These are phyloP conservation scores for Rhododendron kiyosumense DNA, from an alignment of 148 eudicot genomes.

Conservation along the genomic window DNA sequence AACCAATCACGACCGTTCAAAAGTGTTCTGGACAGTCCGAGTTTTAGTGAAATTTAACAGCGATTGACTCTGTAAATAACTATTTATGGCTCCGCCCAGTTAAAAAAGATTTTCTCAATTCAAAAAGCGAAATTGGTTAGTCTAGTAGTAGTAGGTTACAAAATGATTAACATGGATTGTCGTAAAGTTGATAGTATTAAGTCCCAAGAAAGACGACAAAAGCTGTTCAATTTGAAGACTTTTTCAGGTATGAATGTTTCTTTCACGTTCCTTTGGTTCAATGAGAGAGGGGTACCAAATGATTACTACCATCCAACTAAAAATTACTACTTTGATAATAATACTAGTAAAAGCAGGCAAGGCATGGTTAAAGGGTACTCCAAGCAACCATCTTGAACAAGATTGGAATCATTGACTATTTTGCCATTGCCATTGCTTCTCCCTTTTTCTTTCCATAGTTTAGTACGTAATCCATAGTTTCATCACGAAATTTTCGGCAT, in stretches of 20 bases:
- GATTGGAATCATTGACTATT: constrained; percentile 10
- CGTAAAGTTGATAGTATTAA: constrained; percentile 3
- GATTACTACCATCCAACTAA: neutral
- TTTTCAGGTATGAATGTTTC: constrained; percentile 4
- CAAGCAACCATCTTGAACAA: constrained; percentile 8
- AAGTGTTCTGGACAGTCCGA: too few relatives aligned
- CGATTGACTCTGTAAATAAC: too few relatives aligned
- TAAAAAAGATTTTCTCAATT: neutral
- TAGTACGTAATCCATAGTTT: neutral
- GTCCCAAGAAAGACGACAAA: neutral
- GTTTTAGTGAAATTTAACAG: too few relatives aligned
- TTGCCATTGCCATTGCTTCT: neutral
- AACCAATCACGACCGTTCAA: too few relatives aligned
- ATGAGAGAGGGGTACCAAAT: neutral
- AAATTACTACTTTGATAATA: neutral
- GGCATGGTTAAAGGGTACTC: neutral
- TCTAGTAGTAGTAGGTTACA: neutral
- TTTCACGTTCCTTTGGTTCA: constrained; percentile 14
- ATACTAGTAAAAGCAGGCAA: neutral
- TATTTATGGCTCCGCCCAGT: too few relatives aligned
- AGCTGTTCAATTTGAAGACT: constrained; percentile 14
- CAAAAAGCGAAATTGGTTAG: neutral
- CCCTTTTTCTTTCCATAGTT: neutral
- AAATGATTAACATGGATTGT: constrained; percentile 11
- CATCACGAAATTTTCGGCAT: neutral